phyloP scores from a whole-genome alignment of 352 stramenopile species.

The Globisporangium carolinianum region DNA sequence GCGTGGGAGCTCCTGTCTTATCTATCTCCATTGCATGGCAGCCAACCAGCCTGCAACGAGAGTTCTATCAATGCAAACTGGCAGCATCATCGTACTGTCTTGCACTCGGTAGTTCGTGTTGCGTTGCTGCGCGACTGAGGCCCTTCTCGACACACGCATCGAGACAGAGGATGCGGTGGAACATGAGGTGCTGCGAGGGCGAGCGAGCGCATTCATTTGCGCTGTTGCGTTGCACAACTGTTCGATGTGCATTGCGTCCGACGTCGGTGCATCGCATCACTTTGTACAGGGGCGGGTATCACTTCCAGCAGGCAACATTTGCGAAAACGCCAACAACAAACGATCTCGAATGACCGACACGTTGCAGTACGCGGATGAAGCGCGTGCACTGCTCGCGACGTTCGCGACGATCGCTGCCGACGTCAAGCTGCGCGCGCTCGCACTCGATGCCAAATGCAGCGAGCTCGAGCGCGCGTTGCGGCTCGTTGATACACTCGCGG shows the following conservation, averaged over 20 bases:
- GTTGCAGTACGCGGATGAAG: neutral
- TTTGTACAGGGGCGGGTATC: neutral
- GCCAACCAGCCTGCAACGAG: no score
- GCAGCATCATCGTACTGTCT: no score
- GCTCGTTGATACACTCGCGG: constrained; percentile 10
- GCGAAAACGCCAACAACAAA: neutral
- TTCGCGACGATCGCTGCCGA: constrained; percentile 17
- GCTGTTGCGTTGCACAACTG: neutral
- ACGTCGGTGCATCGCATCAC: neutral
- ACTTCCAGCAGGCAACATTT: neutral
- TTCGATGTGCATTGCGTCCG: neutral
- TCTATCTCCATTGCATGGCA: neutral
- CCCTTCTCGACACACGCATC: no score
- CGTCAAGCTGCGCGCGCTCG: constrained; percentile 22
- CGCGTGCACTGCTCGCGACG: constrained; percentile 8
- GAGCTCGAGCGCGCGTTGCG: constrained; percentile 24
- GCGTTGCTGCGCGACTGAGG: no score
- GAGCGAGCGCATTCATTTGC: no score
- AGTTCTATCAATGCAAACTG: no score
- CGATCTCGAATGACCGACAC: neutral
- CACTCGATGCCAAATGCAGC: constrained; percentile 29
- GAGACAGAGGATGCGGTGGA: no score
- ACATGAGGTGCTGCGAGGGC: no score
- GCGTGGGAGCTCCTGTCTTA: neutral
- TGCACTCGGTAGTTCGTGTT: no score